Evolutionary conservation across 1,284 basidiomycete genomes (phyloP), one percentile per base, ranked within the genome.

Genomic region (Ustilago crameri): DNA sequence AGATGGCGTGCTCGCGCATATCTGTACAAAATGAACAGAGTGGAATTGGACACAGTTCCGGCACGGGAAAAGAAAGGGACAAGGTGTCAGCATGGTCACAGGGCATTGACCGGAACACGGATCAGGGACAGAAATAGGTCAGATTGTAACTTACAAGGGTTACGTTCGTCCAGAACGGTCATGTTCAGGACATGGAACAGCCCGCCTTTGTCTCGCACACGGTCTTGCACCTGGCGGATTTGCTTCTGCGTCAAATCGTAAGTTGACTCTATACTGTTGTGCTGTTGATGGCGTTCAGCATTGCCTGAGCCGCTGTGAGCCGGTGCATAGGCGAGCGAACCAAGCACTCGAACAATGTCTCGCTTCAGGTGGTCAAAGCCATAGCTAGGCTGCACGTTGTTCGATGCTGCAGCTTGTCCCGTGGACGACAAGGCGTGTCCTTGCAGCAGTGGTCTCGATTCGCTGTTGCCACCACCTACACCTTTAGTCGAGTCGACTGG

Each of bases 1-100:
- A 79, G 47, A 82, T 75, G 24, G 80, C 80, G 37, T 80, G 77
- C 40, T 82, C 80, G 17, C 79, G 73, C 59, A 82, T 80, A 42
- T 82, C 76, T 79, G 48, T 32, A 4, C 15, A 3, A 51, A 34
- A 41, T 45, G 7, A 45, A 22, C 20, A 15, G 42, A 26, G 26
- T 8, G 23, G 24, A 34, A 34, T n/a, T n/a, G n/a, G n/a, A n/a
- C n/a, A n/a, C n/a, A n/a, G n/a, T n/a, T n/a, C n/a, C n/a, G n/a
- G n/a, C n/a, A n/a, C 53, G 27, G 23, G 7, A 15, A 37, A 15
- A n/a, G 17, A 37, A 17, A 9, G 14, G 17, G 15, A 37, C 35
- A 8, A 37, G 5, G 18, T 15, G 38, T 54, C 42, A 38, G 30
- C 37, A 20, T 50, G 22, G 5, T 49, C n/a, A n/a, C n/a, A n/a